These are phyloP conservation scores for Neurospora tetrasperma DNA, from an alignment of 495 filamentous ascomycete genomes.

Conservation along the genomic window DNA sequence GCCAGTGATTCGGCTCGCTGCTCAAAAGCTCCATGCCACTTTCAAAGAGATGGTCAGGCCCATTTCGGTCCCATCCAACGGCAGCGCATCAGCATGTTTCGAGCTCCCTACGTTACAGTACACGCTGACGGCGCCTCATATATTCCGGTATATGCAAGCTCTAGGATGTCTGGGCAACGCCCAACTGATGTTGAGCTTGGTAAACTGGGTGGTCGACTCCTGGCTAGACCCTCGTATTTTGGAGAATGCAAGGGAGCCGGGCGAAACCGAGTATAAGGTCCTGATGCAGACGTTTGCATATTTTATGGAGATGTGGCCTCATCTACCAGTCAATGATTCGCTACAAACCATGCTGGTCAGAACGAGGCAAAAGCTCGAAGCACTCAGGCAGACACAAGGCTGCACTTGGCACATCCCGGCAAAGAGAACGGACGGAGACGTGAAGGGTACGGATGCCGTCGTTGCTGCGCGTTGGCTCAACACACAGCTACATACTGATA, in stretches of 20 bases:
- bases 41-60: not conserved
- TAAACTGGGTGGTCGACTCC: constrained; percentile 30
- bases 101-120: constrained; percentile 11
- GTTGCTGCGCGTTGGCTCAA: constrained; percentile 5
- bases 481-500: not conserved
- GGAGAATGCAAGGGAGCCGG: constrained; percentile 23
- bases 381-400: constrained; percentile 4
- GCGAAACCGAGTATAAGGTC: constrained; percentile 16
- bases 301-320: constrained; percentile 21
- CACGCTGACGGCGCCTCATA: constrained; percentile 17
- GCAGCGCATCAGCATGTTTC: not conserved
- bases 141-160: constrained; percentile 30
- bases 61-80: not conserved
- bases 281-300: constrained; percentile 24
- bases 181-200: constrained; percentile 23
- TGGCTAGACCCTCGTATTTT: constrained; percentile 22
- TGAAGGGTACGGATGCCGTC: constrained; percentile 5
- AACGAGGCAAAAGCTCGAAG: constrained; percentile 9
- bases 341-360: constrained; percentile 12
- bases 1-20: not conserved
- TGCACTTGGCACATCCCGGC: constrained; percentile 20
- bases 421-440: not conserved
- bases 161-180: constrained; percentile 26
- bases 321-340: constrained; percentile 12
- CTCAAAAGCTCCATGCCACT: not conserved